Evolutionary conservation across 805 yeast species (phyloP), one percentile per base, ranked within the genome.

Genomic region (Wickerhamiella occidentalis): DNA sequence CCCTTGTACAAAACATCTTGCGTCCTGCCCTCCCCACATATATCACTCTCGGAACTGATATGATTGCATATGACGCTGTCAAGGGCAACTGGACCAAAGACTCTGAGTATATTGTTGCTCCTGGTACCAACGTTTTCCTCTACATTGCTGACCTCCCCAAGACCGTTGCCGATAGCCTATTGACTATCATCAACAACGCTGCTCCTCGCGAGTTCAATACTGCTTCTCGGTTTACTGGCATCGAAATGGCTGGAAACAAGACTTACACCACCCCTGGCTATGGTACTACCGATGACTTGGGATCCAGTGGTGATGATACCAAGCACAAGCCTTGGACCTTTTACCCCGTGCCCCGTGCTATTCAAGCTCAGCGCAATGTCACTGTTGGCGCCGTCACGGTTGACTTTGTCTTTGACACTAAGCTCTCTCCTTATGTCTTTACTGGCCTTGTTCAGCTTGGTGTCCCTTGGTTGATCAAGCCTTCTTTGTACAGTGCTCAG

Each of bases 281-380:
- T 57, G 79, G 78, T 0, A 90, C 98, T 0, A 58, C 65, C 42
- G 98, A 92, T 61, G 97, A 90, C 59, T 72, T 74, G 56, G 98
- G 96, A 0, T 65, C 70, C 54, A 78, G 79, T 54, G 98, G 98
- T 19, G 98, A 92, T 61, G 97, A 69, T 68, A 73, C 86, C 35
- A 57, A 78, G 50, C 88, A 83, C 66, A 68, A 66, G 51, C 74
- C 84, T 1, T 74, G 82, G 43, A 68, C 68, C 0, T 68, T 72
- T 51, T 80, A 74, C 62, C 74, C 72, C 6, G 70, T 86, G 2
- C 96, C 97, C 8, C 88, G 86, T 58, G 94, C 85, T 11, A 77
- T 90, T 23, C 82, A 77, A 55, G 67, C 82, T 5, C 51, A 55
- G n/a, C 53, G 54, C 29, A 56, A 52, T 55, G 62, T 58, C 4